Conservation (phyloP, 805 yeast genomes). For the Wickerhamiella sergipiensis region DNA sequence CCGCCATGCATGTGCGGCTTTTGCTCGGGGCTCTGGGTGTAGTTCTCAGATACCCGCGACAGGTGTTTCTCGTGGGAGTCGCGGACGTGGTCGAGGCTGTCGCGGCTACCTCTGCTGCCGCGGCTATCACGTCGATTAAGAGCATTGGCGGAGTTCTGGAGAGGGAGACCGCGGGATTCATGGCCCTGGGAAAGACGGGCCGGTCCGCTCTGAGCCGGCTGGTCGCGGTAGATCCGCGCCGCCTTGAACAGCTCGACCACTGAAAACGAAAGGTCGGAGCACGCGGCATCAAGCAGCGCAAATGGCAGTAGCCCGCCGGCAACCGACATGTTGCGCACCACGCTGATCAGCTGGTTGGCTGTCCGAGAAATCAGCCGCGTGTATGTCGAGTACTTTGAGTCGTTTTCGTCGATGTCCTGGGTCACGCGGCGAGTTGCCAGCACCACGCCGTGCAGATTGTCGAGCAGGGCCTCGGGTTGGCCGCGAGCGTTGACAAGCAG, state of each 20-base stretch:
- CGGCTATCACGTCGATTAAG: neutral
- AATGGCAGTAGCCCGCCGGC: constrained; percentile 55
- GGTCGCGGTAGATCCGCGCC: constrained; percentile 4
- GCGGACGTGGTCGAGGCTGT: neutral
- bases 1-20: too few relatives aligned
- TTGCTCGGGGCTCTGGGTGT: neutral
- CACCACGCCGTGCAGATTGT: constrained; percentile 24
- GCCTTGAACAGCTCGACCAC: constrained; percentile 27
- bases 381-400: constrained; percentile 4
- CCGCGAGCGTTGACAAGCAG: constrained; percentile 22
- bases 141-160: neutral
- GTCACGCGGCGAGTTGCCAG: constrained; percentile 22
- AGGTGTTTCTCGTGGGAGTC: neutral
- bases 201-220: neutral
- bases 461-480: constrained; percentile 18
- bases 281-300: constrained; percentile 57
- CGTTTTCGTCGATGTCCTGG: constrained; percentile 14
- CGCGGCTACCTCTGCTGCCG: neutral
- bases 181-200: neutral
- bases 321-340: constrained; percentile 58
- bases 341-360: constrained; percentile 59
- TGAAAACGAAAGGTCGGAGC: constrained; percentile 56
- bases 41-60: neutral
- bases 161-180: neutral
- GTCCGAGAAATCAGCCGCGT: constrained; percentile 41